Percentiles rank a stretch among this genome's conserved stretches.
Conservation (phyloP, 495 filamentous ascomycete genomes). For the Xylaria castorea region DNA sequence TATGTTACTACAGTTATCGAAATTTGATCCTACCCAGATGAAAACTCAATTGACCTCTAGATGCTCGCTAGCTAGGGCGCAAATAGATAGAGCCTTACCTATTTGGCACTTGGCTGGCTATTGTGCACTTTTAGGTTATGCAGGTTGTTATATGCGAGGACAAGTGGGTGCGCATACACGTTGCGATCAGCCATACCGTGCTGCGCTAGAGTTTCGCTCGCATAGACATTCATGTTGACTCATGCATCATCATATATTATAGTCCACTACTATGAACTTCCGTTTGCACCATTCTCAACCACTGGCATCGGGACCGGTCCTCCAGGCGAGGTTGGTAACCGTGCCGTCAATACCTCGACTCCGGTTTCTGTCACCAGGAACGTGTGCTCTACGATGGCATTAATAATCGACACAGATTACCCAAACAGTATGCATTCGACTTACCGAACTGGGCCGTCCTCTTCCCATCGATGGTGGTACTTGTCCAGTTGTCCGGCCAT, state of each 20-base stretch:
- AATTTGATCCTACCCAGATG: too few relatives aligned
- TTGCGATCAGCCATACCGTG: not conserved
- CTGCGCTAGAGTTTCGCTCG: not conserved
- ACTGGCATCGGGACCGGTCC: slow-evolving; percentile 75
- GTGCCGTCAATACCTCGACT: slow-evolving; percentile 90
- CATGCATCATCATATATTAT: not conserved
- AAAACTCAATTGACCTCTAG: not conserved
- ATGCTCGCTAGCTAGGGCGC: not conserved
- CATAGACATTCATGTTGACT: not conserved
- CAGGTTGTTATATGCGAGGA: not conserved
- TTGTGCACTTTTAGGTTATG: not conserved
- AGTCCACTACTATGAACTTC: slow-evolving; percentile 9
- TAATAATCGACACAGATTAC: slow-evolving; percentile 10
- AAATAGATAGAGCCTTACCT: not conserved
- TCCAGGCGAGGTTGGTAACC: slow-evolving; percentile 80
- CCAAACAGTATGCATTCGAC: slow-evolving; percentile 18
- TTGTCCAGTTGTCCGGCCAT: slow-evolving; percentile 94
- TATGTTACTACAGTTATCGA: too few relatives aligned
- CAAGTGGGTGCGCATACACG: not conserved
- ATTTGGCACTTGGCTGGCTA: slow-evolving; percentile 1
- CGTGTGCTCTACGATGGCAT: slow-evolving; percentile 74
- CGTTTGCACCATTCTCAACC: slow-evolving; percentile 30
- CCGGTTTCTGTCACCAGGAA: slow-evolving; percentile 92
- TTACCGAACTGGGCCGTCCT: slow-evolving; percentile 82
- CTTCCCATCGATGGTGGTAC: slow-evolving; percentile 80